phyloP scores from a whole-genome alignment of 2,329 filamentous ascomycete species.

The Sporothrix brasiliensis region DNA sequence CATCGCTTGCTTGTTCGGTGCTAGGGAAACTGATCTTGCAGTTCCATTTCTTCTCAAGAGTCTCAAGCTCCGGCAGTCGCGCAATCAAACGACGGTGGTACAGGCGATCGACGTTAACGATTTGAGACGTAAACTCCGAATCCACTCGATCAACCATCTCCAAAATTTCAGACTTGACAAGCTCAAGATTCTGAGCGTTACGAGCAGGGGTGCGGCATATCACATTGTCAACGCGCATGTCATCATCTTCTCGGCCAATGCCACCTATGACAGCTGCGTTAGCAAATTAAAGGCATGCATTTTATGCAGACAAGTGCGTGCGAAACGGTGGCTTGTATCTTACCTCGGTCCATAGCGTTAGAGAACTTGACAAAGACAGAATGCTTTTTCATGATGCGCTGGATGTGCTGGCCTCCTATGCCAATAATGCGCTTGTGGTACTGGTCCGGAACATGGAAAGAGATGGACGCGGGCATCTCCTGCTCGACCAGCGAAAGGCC shows the following conservation, averaged over 20 bases:
- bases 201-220: slow-evolving; percentile 96
- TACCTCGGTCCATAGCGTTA: slow-evolving; percentile 95
- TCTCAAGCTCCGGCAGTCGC: slow-evolving; percentile 85
- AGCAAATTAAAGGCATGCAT: background rate
- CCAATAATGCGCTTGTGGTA: slow-evolving; percentile 99
- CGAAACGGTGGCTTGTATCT: background rate
- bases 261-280: slow-evolving; percentile 50
- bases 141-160: slow-evolving; percentile 99
- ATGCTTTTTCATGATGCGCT: slow-evolving; percentile 99
- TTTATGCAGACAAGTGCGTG: no score
- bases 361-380: slow-evolving; percentile 99
- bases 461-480: slow-evolving; percentile 98
- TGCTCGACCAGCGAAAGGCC: slow-evolving; percentile 92
- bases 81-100: slow-evolving; percentile 94
- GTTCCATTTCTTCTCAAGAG: slow-evolving; percentile 98
- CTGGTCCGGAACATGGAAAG: slow-evolving; percentile 97
- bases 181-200: slow-evolving; percentile 93
- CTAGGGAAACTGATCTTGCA: slow-evolving; percentile 99
- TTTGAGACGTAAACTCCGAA: slow-evolving; percentile 93
- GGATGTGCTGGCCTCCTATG: slow-evolving; percentile 96
- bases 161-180: slow-evolving; percentile 98
- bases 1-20: slow-evolving; percentile 94
- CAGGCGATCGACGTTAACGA: slow-evolving; percentile 88
- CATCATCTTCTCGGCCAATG: slow-evolving; percentile 92
- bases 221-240: slow-evolving; percentile 98